Conservation (phyloP, 208 protist genomes). For the Tritrichomonas foetus region DNA sequence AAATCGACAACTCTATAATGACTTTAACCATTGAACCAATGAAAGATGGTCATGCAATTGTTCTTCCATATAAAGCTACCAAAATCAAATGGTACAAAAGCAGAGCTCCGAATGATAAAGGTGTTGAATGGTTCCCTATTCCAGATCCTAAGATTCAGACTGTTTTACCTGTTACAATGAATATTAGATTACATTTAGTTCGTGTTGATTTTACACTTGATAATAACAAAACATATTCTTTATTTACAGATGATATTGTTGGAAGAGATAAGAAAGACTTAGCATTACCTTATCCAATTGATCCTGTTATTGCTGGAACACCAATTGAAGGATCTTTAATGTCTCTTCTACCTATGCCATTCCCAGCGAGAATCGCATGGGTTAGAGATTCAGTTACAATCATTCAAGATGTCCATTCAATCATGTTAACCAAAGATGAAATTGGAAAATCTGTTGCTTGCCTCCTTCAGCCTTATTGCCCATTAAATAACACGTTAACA, state of each 20-base stretch:
- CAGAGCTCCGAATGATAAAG: not conserved
- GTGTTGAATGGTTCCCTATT: no score
- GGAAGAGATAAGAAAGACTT: not conserved
- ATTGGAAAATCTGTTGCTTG: not conserved
- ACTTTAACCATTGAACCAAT: not conserved
- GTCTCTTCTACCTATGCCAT: not conserved
- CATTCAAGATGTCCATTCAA: not conserved
- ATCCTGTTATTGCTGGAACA: not conserved
- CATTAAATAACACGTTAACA: no score
- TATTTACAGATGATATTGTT: not conserved
- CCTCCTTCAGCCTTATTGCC: not conserved
- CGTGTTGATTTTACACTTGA: not conserved
- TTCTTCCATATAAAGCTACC: not conserved
- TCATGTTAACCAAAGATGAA: not conserved
- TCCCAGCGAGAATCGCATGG: not conserved
- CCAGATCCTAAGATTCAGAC: not conserved
- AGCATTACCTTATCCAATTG: not conserved
- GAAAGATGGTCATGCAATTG: not conserved
- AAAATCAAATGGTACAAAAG: not conserved
- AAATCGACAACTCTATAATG: not conserved
- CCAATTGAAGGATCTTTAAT: slow-evolving; percentile 14
- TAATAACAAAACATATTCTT: not conserved
- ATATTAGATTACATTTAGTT: not conserved
- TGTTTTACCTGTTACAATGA: not conserved
- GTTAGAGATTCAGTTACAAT: not conserved